Percentiles rank a stretch among this genome's conserved stretches.
These are phyloP conservation scores for Fusarium sp. DNA, from an alignment of 2,329 filamentous ascomycete genomes.

Conservation along the genomic window DNA sequence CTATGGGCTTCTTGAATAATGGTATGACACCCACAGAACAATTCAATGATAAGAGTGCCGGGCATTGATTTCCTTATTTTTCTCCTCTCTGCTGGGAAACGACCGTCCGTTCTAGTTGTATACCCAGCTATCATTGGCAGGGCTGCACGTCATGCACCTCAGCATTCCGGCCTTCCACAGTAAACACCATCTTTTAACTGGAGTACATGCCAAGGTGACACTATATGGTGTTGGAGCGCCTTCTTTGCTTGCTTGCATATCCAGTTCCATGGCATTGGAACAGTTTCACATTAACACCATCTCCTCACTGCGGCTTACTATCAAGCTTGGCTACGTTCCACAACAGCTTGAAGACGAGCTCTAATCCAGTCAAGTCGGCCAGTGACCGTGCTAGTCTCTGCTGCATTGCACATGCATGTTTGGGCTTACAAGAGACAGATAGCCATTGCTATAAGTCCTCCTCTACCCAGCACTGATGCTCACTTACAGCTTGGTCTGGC, in stretches of 20 bases:
- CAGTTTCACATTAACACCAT: constrained; percentile 6
- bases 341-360: constrained; percentile 6
- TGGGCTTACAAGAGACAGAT: neutral
- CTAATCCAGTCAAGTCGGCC: neutral
- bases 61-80: neutral
- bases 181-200: neutral
- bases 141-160: neutral
- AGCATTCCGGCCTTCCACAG: neutral
- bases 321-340: constrained; percentile 24
- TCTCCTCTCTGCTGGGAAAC: neutral
- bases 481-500: neutral
- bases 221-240: neutral
- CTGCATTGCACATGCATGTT: neutral
- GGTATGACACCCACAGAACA: neutral
- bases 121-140: neutral
- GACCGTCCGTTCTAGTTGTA: neutral
- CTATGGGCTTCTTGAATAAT: neutral
- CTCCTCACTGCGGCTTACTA: constrained; percentile 1
- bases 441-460: neutral
- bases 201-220: neutral
- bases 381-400: neutral
- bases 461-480: neutral
- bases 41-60: neutral
- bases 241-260: constrained; percentile 5
- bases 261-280: constrained; percentile 25